Conservation (phyloP, 2,329 filamentous ascomycete genomes). For the Colletotrichum sp. region DNA sequence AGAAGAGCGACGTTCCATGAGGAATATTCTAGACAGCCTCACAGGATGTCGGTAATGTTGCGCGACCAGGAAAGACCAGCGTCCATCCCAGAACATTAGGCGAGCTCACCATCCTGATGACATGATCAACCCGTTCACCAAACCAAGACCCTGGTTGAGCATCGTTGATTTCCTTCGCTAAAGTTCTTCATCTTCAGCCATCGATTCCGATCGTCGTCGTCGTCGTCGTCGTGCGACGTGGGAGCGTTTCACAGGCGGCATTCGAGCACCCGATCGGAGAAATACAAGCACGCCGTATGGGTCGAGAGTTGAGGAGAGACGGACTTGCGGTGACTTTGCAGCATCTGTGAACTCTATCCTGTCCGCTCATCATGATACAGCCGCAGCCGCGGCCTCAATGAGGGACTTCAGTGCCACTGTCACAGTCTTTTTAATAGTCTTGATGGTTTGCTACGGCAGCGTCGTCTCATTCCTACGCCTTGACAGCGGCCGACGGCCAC, state of each 20-base stretch:
- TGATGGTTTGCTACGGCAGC: background rate
- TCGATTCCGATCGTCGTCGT: background rate
- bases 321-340: too few relatives aligned
- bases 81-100: too few relatives aligned
- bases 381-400: background rate
- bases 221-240: background rate
- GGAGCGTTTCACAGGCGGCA: background rate
- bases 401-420: background rate
- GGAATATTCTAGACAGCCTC: too few relatives aligned
- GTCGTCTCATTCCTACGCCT: background rate
- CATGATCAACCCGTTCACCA: background rate
- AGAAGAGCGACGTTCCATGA: too few relatives aligned
- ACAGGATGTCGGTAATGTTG: too few relatives aligned
- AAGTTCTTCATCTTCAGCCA: background rate
- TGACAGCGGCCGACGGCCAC: background rate
- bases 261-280: background rate
- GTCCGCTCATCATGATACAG: background rate
- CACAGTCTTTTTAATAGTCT: background rate
- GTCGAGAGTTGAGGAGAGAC: too few relatives aligned
- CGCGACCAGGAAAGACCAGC: too few relatives aligned
- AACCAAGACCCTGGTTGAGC: background rate
- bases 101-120: too few relatives aligned
- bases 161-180: background rate
- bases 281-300: background rate
- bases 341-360: background rate